Conservation (phyloP, 768 basidiomycete species). For the Russula sp. region DNA sequence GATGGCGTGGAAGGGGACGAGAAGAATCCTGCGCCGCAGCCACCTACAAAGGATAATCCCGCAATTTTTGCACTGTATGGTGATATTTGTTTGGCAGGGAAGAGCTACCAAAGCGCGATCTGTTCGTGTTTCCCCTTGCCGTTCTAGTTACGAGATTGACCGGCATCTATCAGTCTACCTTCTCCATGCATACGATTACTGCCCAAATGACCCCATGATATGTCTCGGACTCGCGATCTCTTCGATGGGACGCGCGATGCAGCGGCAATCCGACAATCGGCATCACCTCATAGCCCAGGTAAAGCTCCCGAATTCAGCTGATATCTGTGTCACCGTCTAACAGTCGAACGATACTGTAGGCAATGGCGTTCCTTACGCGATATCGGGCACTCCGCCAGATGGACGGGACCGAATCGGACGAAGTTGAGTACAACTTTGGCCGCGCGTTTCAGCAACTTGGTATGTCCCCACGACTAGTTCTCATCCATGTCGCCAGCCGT, state of each 20-base stretch:
- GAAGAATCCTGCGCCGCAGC: constrained; percentile 28
- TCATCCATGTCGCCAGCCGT: not conserved
- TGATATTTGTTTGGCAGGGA: constrained; percentile 73
- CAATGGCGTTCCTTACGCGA: constrained; percentile 73
- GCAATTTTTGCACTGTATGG: constrained; percentile 70
- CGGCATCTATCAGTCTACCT: constrained; percentile 61
- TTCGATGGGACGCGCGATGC: constrained; percentile 86
- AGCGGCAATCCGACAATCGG: constrained; percentile 89
- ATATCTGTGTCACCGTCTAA: not conserved
- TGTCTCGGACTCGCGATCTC: constrained; percentile 78
- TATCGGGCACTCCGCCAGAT: constrained; percentile 62
- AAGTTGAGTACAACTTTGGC: constrained; percentile 92
- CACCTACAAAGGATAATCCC: constrained; percentile 68
- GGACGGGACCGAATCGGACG: constrained; percentile 42
- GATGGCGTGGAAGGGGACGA: constrained; percentile 22
- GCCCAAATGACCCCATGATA: constrained; percentile 76
- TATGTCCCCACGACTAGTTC: constrained; percentile 24
- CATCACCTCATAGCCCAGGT: constrained; percentile 82
- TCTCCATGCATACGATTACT: constrained; percentile 81
- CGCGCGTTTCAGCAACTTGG: constrained; percentile 91
- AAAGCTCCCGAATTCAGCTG: not conserved
- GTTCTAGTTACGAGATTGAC: not conserved
- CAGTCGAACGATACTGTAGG: constrained; percentile 36
- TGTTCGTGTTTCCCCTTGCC: constrained; percentile 47
- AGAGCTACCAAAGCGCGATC: constrained; percentile 85